Conservation (phyloP, 352 stramenopile genomes). For the Phytophthora sansomeana region DNA sequence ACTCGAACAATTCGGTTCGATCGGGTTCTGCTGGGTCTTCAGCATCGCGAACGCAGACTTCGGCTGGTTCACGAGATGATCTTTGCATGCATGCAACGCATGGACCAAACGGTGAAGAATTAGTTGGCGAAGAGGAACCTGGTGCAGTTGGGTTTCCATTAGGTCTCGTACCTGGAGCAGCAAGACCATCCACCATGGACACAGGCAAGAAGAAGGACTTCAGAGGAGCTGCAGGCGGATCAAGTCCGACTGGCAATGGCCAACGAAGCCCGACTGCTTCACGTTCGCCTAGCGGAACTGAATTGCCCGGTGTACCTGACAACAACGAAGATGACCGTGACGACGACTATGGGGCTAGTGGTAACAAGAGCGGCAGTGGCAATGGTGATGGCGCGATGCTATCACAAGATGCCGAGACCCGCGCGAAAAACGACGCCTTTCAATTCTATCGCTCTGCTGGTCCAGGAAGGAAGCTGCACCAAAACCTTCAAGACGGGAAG, state of each 20-base stretch:
- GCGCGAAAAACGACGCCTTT: slow-evolving; percentile 76
- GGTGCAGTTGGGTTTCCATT: slow-evolving; percentile 63
- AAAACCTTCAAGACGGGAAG: slow-evolving; percentile 76
- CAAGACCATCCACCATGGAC: slow-evolving; percentile 75
- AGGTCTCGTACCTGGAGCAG: slow-evolving; percentile 57
- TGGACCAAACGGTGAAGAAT: slow-evolving; percentile 34
- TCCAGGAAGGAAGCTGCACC: slow-evolving; percentile 64
- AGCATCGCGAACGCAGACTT: slow-evolving; percentile 58
- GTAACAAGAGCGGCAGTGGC: slow-evolving; percentile 8
- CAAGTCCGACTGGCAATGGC: slow-evolving; percentile 23
- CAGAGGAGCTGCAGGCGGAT: slow-evolving; percentile 12
- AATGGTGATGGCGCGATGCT: slow-evolving; percentile 2
- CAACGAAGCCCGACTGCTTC: slow-evolving; percentile 48
- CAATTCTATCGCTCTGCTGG: slow-evolving; percentile 67
- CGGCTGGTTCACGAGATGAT: slow-evolving; percentile 53
- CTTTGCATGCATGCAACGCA: slow-evolving; percentile 37
- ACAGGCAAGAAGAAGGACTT: slow-evolving; percentile 50
- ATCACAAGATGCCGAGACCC: slow-evolving; percentile 30
- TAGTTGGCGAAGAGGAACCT: slow-evolving; percentile 71
- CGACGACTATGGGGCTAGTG: slow-evolving; percentile 25
- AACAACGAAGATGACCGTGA: slow-evolving; percentile 38
- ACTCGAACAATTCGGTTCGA: slow-evolving; percentile 40
- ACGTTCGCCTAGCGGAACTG: slow-evolving; percentile 28
- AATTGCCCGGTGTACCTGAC: slow-evolving; percentile 26
- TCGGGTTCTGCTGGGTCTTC: slow-evolving; percentile 60